These are phyloP conservation scores for Haplosporangium sp. DNA, from an alignment of 371 early-diverging fungal genomes.

Conservation along the genomic window DNA sequence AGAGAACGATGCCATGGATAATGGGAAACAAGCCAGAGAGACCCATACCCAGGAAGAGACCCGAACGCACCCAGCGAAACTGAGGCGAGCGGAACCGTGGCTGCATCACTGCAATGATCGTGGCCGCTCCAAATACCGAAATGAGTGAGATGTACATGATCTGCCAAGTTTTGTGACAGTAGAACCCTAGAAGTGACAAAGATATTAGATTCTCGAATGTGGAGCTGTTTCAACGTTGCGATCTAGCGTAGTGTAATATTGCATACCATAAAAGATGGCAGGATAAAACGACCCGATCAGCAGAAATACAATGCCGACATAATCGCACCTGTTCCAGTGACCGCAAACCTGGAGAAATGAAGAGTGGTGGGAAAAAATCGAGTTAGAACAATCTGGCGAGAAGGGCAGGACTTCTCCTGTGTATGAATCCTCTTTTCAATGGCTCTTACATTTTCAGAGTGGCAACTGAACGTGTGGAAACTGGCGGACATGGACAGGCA, in stretches of 20 bases:
- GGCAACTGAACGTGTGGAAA: conserved; percentile 90
- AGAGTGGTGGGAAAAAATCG: conserved; percentile 19
- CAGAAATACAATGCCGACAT: conserved; percentile 90
- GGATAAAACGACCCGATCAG: conserved; percentile 86
- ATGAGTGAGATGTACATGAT: conserved; percentile 76
- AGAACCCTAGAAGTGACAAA: conserved; percentile 63
- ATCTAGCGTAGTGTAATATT: no score
- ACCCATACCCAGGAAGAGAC: conserved; percentile 84
- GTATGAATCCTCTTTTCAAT: neutral
- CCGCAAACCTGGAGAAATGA: conserved; percentile 20
- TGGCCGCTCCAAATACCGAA: conserved; percentile 69
- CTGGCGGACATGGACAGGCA: conserved; percentile 86
- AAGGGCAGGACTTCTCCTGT: conserved; percentile 17
- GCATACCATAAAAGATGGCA: conserved; percentile 76
- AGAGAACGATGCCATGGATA: conserved; percentile 73
- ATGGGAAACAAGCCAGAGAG: conserved; percentile 83
- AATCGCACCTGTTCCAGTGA: conserved; percentile 89
- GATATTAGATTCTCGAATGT: neutral
- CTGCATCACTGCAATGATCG: conserved; percentile 52
- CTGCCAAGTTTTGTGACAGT: conserved; percentile 71
- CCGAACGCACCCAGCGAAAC: conserved; percentile 84
- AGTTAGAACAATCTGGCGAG: conserved; percentile 58
- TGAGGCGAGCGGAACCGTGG: conserved; percentile 75
- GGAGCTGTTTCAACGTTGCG: no score
- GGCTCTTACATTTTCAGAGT: conserved; percentile 69